Evolutionary conservation across 1,284 basidiomycete genomes (phyloP).

Genomic region (Trametes polyzona): DNA sequence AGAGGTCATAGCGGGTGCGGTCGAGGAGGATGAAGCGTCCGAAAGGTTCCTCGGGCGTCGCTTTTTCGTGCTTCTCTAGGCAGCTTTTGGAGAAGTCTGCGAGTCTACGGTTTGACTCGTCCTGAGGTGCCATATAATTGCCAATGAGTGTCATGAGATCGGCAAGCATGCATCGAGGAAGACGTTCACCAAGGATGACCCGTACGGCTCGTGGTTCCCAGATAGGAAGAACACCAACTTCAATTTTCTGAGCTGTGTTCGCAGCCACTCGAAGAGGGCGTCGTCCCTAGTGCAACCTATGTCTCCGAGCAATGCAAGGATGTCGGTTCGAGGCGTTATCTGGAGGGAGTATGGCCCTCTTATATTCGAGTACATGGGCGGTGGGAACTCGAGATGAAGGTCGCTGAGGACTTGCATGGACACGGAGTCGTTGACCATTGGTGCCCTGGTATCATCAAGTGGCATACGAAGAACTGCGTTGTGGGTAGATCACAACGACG

Average conservation of each 20-base stretch:
- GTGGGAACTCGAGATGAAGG: constrained; percentile 40
- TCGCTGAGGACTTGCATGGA: constrained; percentile 38
- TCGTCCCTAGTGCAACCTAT: constrained; percentile 40
- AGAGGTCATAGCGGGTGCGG: constrained; percentile 41
- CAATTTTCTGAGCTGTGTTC: constrained; percentile 37
- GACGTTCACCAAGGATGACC: constrained; percentile 26
- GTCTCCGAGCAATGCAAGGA: constrained; percentile 44
- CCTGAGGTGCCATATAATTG: constrained; percentile 3
- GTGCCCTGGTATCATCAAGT: no score
- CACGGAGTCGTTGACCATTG: constrained; percentile 1
- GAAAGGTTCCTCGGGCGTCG: background rate
- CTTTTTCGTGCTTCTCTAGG: background rate
- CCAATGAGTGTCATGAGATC: background rate
- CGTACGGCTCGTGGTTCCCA: constrained; percentile 40
- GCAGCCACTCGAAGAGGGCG: constrained; percentile 41
- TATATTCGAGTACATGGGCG: background rate
- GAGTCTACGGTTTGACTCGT: constrained; percentile 12
- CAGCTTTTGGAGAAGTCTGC: constrained; percentile 11
- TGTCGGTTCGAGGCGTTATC: constrained; percentile 33
- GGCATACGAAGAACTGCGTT: no score
- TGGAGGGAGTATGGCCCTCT: constrained; percentile 36
- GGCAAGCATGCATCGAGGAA: background rate
- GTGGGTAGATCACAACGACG: no score
- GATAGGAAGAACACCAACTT: constrained; percentile 40
- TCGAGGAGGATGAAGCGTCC: constrained; percentile 42